Evolutionary conservation across 2,329 filamentous ascomycete genomes (phyloP), one percentile per base, ranked within the genome.

Genomic region (Botrytis porri): DNA sequence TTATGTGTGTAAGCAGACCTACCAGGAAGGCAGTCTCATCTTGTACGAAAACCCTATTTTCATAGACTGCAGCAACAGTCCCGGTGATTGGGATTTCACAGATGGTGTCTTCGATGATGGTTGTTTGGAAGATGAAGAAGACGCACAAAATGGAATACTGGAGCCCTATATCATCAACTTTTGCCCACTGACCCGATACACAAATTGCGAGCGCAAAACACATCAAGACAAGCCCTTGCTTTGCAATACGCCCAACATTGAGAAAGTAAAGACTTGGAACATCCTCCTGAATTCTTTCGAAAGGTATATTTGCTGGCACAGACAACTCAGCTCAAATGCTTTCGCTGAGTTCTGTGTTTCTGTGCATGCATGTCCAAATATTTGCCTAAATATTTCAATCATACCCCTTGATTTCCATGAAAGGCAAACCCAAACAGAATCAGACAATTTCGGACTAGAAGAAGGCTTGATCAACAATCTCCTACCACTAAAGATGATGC

Each of bases 301-400:
- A 12, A 35, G 3, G 8, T 4, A 4, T 5, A n/a, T n/a, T n/a
- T 32, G 16, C 54, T 57, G 14, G 12, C 0, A 4, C 0, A 9
- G 1, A 22, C 45, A 4, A 8, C 18, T 37, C 32, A 61, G 35
- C 22, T 39, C 59, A 1, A 35, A 62, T n/a, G 29, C 35, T 62
- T 41, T 41, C 14, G 59, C 59, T 4, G 35, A 62, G 3, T 62
- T 62, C 6, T 62, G 59, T 22, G 6, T 62, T 41, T 22, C 59
- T 1, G 22, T 62, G 35, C 16, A 4, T 39, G 0, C 35, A 3
- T 25, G 5, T n/a, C 22, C 35, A 5, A 4, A 4, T 16, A n/a
- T 62, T 37, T 62, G 1, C 12, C 37, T 62, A 3, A 29, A 20
- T 12, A 41, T 62, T 0, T 62, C 37, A 18, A n/a, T 62, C 3